phyloP scores from a whole-genome alignment of 1,284 basidiomycete species.

The Apiotrichum brassicae region DNA sequence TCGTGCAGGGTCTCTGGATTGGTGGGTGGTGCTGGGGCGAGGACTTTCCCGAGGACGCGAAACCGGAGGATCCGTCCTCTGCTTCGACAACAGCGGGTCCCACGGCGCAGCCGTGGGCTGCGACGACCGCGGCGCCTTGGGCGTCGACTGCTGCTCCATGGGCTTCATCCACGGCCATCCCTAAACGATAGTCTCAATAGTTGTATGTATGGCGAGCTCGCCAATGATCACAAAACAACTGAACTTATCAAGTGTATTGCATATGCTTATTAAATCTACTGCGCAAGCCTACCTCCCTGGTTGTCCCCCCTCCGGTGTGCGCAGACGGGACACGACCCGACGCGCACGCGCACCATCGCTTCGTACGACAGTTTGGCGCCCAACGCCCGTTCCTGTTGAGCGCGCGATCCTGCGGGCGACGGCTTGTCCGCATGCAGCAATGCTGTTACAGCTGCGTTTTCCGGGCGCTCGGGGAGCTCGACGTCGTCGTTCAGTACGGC shows the following conservation, averaged over 20 bases:
- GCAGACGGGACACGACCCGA: constrained; percentile 72
- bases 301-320: constrained; percentile 12
- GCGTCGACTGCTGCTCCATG: too few species aligned
- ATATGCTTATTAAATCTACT: too few species aligned
- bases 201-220: too few species aligned
- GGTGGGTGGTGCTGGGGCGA: constrained; percentile 55
- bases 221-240: too few species aligned
- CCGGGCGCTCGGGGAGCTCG: constrained; percentile 38
- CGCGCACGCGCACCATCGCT: constrained; percentile 60
- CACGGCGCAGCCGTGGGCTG: too few species aligned
- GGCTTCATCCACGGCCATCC: too few species aligned
- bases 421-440: constrained; percentile 60
- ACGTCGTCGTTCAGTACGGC: constrained; percentile 32
- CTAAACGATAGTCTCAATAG: neutral
- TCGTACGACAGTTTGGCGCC: constrained; percentile 51
- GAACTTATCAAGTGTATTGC: too few species aligned
- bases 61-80: neutral
- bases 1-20: constrained; percentile 88
- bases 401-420: constrained; percentile 48
- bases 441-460: constrained; percentile 45
- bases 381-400: constrained; percentile 39
- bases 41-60: constrained; percentile 18
- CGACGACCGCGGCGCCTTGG: too few species aligned
- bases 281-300: too few species aligned
- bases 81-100: too few species aligned